Evolutionary conservation across 306 rosid genomes (phyloP).

Genomic region (Oemleria cerasiformis): DNA sequence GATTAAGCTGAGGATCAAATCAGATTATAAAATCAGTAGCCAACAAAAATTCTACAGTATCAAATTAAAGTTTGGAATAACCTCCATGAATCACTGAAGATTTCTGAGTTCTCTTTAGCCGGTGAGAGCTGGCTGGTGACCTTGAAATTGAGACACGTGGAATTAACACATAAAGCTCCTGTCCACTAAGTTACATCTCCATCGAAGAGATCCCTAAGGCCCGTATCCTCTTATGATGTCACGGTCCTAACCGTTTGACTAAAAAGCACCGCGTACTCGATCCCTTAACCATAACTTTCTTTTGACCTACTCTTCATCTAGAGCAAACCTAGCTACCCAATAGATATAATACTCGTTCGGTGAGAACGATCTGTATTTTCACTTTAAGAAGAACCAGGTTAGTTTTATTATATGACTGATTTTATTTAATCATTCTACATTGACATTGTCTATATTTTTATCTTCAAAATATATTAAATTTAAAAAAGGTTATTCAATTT

Average conservation of each 20-base stretch:
- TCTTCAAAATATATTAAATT: too few species aligned
- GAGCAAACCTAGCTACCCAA: background rate
- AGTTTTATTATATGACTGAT: too few species aligned
- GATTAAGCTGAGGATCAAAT: background rate
- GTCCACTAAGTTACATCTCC: conserved; percentile 33
- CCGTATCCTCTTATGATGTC: conserved; percentile 52
- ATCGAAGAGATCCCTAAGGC: conserved; percentile 27
- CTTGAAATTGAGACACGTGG: conserved; percentile 35
- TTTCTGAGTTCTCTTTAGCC: too few species aligned
- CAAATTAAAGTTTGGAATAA: too few species aligned
- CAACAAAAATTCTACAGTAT: background rate
- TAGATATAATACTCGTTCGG: background rate
- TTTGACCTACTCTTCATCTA: conserved; percentile 37
- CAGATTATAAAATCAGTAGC: background rate
- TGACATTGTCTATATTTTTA: too few species aligned
- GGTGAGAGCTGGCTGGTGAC: background rate
- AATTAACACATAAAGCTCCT: conserved; percentile 22
- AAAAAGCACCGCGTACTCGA: conserved; percentile 26
- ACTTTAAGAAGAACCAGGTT: too few species aligned
- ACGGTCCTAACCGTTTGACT: conserved; percentile 76
- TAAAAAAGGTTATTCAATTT: too few species aligned
- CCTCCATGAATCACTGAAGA: too few species aligned
- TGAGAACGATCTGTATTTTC: too few species aligned
- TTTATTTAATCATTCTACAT: too few species aligned
- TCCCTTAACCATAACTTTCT: conserved; percentile 36